phyloP scores from a whole-genome alignment of 192 early-diverging fungal genomes.

The Phlyctochytrium bullatum region DNA sequence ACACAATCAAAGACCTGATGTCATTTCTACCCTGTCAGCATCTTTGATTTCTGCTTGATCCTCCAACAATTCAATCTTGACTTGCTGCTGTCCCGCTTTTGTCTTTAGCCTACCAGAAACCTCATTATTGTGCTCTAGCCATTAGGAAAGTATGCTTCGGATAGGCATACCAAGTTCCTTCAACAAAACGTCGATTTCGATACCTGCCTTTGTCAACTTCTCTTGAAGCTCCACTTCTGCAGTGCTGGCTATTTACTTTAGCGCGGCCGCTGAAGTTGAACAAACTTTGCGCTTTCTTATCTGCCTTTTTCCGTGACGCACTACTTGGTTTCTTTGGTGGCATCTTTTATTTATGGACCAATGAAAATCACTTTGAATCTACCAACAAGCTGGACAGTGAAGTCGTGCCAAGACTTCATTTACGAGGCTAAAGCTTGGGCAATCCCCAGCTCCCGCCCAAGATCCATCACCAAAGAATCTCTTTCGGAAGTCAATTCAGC shows the following conservation, averaged over 20 bases:
- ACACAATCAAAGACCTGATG: conserved; percentile 25
- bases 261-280: no score
- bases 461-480: background rate
- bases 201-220: conserved; percentile 36
- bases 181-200: conserved; percentile 36
- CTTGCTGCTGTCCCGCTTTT: conserved; percentile 30
- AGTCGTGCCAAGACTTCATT: no score
- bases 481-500: background rate
- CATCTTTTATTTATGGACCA: conserved; percentile 23
- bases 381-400: no score
- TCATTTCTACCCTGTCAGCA: conserved; percentile 48
- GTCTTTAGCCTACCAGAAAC: conserved; percentile 28
- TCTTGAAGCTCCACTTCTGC: conserved; percentile 33
- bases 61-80: conserved; percentile 34
- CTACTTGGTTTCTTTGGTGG: conserved; percentile 31
- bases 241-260: no score
- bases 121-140: conserved; percentile 32
- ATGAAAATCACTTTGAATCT: no score
- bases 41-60: conserved; percentile 35
- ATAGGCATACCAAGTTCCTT: conserved; percentile 37
- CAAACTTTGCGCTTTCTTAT: conserved; percentile 14
- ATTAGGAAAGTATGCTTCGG: background rate
- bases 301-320: conserved; percentile 29
- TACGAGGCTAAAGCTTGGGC: no score
- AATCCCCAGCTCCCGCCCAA: no score